Evolutionary conservation across 176 grass and related monocot species (phyloP), one percentile per base, ranked within the genome.

Genomic region (Puya raimondii): DNA sequence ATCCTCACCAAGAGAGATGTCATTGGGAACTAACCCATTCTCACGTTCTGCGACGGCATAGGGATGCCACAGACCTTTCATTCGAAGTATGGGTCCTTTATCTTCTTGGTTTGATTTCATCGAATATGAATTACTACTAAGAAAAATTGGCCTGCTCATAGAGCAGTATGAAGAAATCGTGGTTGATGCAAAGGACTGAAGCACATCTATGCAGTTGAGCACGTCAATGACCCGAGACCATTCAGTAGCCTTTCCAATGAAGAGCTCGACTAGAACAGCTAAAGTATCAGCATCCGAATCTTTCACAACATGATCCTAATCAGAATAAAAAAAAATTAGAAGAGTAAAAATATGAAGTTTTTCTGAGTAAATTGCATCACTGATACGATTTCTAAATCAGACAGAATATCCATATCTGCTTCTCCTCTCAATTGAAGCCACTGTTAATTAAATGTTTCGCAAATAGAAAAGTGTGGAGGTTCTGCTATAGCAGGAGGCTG

Each of bases 11-110:
- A 96, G 80, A 76, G 78, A 81, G 56, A 96, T 75, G 71, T 96
- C 86, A 71, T 96, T 96, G 72, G 88, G 83, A 63, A 96, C 88
- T 64, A 92, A 64, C 20, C 73, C 76, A 83, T 80, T 87, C 65
- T 65, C 79, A 89, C 84, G 79, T 72, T 89, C 88, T 47, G 84
- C 73, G 82, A 89, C 78, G 81, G 88, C 86, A 79, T 89, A 96
- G 15, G 88, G 92, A 80, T 96, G 92, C 92, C 92, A 96, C 63
- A 96, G 58, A 79, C 92, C 86, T 79, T 89, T 96, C 92, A 92
- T 89, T 70, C 54, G 74, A 79, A 96, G 83, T 72, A 85, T 26
- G 56, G 86, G 81, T 12, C 64, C 75, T 54, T 33, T 72, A 48
- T 65, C 50, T 17, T 64, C 74, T 49, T 58, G 53, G n/a, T 25